These are phyloP conservation scores for Endoconidiophora polonica DNA, from an alignment of 2,329 filamentous ascomycete genomes.

Conservation along the genomic window DNA sequence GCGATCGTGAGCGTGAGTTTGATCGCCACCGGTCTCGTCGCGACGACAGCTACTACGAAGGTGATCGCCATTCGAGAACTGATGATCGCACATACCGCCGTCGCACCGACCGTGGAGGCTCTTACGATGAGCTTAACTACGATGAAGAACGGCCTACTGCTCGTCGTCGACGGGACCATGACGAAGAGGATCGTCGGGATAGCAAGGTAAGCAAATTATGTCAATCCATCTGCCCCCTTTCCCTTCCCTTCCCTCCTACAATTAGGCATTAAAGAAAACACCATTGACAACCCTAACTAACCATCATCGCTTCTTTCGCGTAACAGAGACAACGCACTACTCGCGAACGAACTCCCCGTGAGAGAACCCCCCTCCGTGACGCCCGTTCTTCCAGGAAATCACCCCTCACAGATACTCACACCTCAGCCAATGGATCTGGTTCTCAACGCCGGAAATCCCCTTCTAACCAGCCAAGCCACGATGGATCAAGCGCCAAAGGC, in stretches of 20 bases:
- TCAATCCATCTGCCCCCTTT: neutral
- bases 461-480: neutral
- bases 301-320: neutral
- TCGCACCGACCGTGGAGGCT: conserved; percentile 57
- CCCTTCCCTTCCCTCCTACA: too few relatives aligned
- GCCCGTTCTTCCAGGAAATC: conserved; percentile 27
- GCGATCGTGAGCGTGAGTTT: conserved; percentile 23
- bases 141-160: conserved; percentile 52
- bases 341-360: conserved; percentile 25
- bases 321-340: conserved; percentile 29
- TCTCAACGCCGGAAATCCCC: conserved; percentile 10
- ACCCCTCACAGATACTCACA: conserved; percentile 35
- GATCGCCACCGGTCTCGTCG: conserved; percentile 38
- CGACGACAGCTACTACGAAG: conserved; percentile 57
- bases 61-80: conserved; percentile 74
- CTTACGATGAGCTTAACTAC: conserved; percentile 80
- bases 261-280: neutral
- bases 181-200: conserved; percentile 57
- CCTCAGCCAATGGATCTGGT: conserved; percentile 14
- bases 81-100: conserved; percentile 77
- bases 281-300: neutral
- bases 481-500: neutral
- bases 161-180: conserved; percentile 59
- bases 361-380: conserved; percentile 44
- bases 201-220: conserved; percentile 37